A percentile compares a stretch with the other conserved stretches of the same genome.
phyloP scores from a whole-genome alignment of 2,329 filamentous ascomycete species.

The Epichloe typhina region DNA sequence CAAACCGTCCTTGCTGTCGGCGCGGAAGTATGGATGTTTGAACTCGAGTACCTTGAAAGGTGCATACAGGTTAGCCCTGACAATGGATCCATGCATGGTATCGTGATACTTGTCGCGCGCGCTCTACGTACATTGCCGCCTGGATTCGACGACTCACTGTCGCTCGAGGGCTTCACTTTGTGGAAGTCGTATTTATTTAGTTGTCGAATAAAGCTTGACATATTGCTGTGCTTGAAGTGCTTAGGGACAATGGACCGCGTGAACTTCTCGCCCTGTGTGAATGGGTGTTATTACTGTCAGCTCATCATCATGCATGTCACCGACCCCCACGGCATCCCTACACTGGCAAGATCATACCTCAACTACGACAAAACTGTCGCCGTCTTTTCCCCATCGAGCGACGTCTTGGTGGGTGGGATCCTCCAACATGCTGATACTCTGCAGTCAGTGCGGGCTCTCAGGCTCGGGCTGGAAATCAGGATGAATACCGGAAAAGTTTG shows the following conservation, averaged over 20 bases:
- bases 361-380: constrained; percentile 91
- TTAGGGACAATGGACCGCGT: constrained; percentile 94
- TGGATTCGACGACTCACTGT: constrained; percentile 20
- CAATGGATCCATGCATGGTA: not conserved
- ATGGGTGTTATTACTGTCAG: constrained; percentile 7
- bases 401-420: constrained; percentile 86
- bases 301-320: constrained; percentile 4
- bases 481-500: constrained; percentile 84
- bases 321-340: too few species aligned
- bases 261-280: constrained; percentile 79
- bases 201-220: constrained; percentile 90
- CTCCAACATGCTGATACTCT: constrained; percentile 59
- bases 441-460: constrained; percentile 6
- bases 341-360: constrained; percentile 45
- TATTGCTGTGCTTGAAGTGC: constrained; percentile 98
- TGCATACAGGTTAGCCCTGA: constrained; percentile 4
- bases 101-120: constrained; percentile 5
- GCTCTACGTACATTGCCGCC: constrained; percentile 22
- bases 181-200: constrained; percentile 98
- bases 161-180: constrained; percentile 58
- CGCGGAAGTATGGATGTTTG: constrained; percentile 90
- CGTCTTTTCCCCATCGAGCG: constrained; percentile 89
- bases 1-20: constrained; percentile 88
- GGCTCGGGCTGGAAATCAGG: not conserved
- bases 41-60: constrained; percentile 54